Evolutionary conservation across 148 eudicot species (phyloP).

Genomic region (Nepenthes gracilis): DNA sequence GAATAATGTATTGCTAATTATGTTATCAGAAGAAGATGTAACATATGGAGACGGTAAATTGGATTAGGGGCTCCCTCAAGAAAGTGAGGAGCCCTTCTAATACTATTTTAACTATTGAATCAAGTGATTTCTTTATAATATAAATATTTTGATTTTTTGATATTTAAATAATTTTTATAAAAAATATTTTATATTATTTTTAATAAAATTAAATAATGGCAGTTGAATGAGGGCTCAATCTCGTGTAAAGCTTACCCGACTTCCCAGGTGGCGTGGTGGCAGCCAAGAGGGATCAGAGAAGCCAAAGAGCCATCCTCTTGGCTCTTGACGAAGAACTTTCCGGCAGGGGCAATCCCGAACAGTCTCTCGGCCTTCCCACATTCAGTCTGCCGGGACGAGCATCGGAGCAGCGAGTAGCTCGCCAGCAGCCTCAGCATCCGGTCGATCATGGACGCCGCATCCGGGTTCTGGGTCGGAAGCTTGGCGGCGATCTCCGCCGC

Average conservation of each 20-base stretch:
- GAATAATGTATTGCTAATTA: too few relatives aligned
- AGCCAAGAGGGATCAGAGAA: constrained; percentile 5
- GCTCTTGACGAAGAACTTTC: constrained; percentile 11
- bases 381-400: not conserved
- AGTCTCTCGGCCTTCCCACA: constrained; percentile 2
- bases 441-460: constrained; percentile 13
- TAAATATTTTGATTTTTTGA: too few relatives aligned
- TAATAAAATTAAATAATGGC: too few relatives aligned
- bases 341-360: constrained; percentile 13
- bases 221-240: too few relatives aligned
- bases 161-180: too few relatives aligned
- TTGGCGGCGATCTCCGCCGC: constrained; percentile 8
- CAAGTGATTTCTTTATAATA: too few relatives aligned
- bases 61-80: too few relatives aligned
- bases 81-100: too few relatives aligned
- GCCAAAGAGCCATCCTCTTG: constrained; percentile 12
- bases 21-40: too few relatives aligned
- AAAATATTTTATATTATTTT: too few relatives aligned
- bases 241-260: not conserved
- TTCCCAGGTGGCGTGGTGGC: constrained; percentile 5
- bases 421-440: constrained; percentile 16
- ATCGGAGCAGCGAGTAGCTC: constrained; percentile 6
- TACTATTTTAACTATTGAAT: too few relatives aligned
- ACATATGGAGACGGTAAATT: too few relatives aligned
- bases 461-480: constrained; percentile 1